A percentile compares a stretch with the other conserved stretches of the same genome.
These are phyloP conservation scores for Cladosporium sphaerospermum DNA, from an alignment of 2,329 filamentous ascomycete genomes.

Conservation along the genomic window DNA sequence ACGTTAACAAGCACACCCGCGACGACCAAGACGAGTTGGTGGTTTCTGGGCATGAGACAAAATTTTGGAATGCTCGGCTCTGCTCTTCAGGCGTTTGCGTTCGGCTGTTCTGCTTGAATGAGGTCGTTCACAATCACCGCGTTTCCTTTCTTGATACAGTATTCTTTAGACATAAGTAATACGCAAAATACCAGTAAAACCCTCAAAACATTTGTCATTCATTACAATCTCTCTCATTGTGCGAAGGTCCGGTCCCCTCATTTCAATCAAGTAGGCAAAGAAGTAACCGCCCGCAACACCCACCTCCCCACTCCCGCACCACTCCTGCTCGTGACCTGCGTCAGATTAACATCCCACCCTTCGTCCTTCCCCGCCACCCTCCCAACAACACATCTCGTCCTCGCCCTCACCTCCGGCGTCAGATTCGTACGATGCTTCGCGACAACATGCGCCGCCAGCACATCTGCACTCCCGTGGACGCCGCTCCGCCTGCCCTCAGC, in stretches of 20 bases:
- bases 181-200: not conserved
- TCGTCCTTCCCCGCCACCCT: constrained; percentile 22
- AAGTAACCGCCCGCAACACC: constrained; percentile 4
- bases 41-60: no score
- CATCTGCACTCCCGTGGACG: constrained; percentile 28
- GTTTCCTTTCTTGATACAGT: no score
- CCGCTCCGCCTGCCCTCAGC: constrained; percentile 13
- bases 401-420: constrained; percentile 23
- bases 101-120: no score
- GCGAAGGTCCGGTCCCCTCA: no score
- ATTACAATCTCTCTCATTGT: no score
- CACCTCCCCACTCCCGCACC: not conserved
- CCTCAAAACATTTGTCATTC: not conserved
- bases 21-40: no score
- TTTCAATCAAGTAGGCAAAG: constrained; percentile 1
- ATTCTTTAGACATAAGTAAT: no score
- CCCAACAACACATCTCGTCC: constrained; percentile 32
- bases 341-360: constrained; percentile 33
- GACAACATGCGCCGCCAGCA: constrained; percentile 35
- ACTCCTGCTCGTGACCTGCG: constrained; percentile 8
- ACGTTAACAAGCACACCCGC: no score
- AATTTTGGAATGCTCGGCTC: no score
- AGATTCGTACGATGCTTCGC: constrained; percentile 30
- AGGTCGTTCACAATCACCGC: no score
- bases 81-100: no score